These are phyloP conservation scores for Aureobasidium subglaciale DNA, from an alignment of 2,329 filamentous ascomycete species.

Conservation along the genomic window DNA sequence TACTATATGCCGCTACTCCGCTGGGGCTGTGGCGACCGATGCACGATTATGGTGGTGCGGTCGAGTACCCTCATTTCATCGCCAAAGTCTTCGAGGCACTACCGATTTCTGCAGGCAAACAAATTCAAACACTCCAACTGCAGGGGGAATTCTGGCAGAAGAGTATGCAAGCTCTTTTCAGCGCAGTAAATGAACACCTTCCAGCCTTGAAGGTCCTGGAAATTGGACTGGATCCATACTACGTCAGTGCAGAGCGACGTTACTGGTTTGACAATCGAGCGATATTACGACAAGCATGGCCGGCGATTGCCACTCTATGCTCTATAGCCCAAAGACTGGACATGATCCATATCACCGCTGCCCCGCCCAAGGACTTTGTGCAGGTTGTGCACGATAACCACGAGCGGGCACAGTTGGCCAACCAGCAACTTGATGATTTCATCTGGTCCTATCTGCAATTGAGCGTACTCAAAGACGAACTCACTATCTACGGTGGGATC, in stretches of 20 bases:
- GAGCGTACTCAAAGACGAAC: neutral
- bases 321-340: neutral
- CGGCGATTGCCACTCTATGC: neutral
- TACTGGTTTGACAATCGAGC: neutral
- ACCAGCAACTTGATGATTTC: neutral
- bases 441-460: neutral
- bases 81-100: neutral
- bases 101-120: neutral
- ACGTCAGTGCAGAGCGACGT: neutral
- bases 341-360: neutral
- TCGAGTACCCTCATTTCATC: neutral
- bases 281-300: neutral
- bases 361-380: neutral
- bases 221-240: neutral
- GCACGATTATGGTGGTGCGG: neutral
- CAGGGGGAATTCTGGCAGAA: neutral
- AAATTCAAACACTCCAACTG: neutral
- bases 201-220: neutral
- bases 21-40: neutral
- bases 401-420: neutral
- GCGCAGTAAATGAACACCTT: neutral
- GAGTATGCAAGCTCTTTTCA: neutral
- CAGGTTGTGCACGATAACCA: neutral
- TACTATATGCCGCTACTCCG: neutral
- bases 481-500: neutral